Percentiles rank a stretch among this genome's conserved stretches.
phyloP scores from a whole-genome alignment of 148 eudicot genomes.

The Heliamphora exappendiculata region DNA sequence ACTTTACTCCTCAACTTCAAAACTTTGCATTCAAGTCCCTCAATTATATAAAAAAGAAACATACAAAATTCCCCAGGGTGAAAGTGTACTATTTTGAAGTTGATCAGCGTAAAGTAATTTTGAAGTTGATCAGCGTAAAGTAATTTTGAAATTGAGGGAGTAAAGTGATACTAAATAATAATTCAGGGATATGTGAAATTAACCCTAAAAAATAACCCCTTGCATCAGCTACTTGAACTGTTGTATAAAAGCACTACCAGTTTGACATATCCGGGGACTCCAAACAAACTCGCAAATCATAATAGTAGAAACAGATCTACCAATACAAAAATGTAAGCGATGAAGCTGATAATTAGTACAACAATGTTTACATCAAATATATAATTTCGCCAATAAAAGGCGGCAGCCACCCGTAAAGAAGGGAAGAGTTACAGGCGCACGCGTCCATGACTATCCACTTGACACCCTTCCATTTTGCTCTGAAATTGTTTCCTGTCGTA shows the following conservation, averaged over 20 bases:
- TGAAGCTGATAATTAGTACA: neutral
- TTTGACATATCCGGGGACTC: neutral
- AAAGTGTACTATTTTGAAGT: too few species aligned
- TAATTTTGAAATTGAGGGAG: too few species aligned
- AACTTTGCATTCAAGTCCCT: too few species aligned
- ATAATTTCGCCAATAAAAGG: neutral
- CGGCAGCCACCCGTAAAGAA: neutral
- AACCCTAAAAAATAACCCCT: too few species aligned
- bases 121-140: too few species aligned
- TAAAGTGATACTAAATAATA: too few species aligned
- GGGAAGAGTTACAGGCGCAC: neutral
- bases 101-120: too few species aligned
- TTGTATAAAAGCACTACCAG: neutral
- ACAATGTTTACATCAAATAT: neutral
- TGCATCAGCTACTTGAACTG: too few species aligned
- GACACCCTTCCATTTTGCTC: constrained; percentile 9
- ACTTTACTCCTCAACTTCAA: too few species aligned
- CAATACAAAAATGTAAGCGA: neutral
- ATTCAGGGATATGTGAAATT: too few species aligned
- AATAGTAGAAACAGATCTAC: neutral
- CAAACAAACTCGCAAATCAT: neutral
- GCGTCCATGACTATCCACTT: constrained; percentile 9
- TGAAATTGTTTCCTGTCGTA: constrained; percentile 11
- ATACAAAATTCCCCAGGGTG: too few species aligned
- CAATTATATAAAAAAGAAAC: too few species aligned